Conservation (phyloP, 257 asterid genomes). For the Catharanthus roseus region DNA sequence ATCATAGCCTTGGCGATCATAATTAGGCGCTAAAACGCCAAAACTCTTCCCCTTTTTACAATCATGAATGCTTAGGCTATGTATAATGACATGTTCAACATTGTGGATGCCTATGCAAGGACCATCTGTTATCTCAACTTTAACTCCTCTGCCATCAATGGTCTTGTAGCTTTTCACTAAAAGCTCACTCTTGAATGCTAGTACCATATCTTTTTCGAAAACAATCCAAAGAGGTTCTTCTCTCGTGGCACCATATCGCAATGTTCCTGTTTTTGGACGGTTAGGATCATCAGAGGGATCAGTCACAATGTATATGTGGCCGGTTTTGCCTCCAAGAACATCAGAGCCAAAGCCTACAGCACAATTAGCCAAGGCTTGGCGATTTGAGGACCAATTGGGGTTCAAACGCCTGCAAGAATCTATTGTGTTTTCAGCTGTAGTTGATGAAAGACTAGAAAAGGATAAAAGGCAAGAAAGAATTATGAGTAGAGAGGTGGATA, state of each 20-base stretch:
- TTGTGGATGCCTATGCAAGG: conserved; percentile 7
- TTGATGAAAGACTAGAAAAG: not conserved
- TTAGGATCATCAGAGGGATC: conserved; percentile 15
- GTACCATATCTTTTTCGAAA: conserved; percentile 11
- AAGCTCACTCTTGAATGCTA: conserved; percentile 2
- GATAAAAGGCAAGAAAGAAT: not conserved
- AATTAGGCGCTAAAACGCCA: not conserved
- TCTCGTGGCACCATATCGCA: conserved; percentile 14
- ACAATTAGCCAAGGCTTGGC: conserved; percentile 17
- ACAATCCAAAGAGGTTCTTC: conserved; percentile 12
- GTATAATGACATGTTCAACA: conserved; percentile 15
- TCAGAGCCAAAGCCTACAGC: conserved; percentile 14
- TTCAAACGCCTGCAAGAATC: conserved; percentile 20
- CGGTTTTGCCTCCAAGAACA: conserved; percentile 13
- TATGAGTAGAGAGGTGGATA: not conserved
- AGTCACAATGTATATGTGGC: conserved; percentile 12
- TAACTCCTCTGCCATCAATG: conserved; percentile 18
- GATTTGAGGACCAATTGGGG: conserved; percentile 13
- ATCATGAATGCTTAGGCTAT: conserved; percentile 16
- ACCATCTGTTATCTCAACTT: conserved; percentile 13
- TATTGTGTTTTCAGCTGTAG: not conserved
- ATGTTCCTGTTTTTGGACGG: conserved; percentile 8
- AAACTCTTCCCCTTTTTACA: not conserved
- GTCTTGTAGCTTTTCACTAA: conserved; percentile 13
- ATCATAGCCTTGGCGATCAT: not conserved